Conservation (phyloP, 2,329 filamentous ascomycete species). For the Alternaria sp. region DNA sequence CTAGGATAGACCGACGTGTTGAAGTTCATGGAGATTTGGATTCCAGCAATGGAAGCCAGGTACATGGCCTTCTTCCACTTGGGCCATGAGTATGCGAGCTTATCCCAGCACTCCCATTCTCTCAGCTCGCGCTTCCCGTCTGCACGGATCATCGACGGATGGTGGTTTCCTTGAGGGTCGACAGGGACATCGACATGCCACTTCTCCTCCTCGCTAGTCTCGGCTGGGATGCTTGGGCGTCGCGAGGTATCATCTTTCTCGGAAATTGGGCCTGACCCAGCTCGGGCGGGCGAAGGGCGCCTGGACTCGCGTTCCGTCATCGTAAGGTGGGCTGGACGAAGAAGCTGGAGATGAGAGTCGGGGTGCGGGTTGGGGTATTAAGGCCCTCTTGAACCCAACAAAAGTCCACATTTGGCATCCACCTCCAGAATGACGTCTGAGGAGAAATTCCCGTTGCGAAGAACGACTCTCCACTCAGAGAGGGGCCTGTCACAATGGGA, state of each 20-base stretch:
- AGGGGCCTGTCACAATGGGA: not conserved
- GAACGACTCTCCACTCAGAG: constrained; percentile 5
- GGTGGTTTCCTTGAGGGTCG: constrained; percentile 11
- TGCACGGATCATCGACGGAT: constrained; percentile 12
- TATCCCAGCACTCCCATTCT: constrained; percentile 55
- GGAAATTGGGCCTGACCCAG: constrained; percentile 1
- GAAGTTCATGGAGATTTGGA: constrained; percentile 64
- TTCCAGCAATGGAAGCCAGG: constrained; percentile 58
- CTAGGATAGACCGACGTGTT: constrained; percentile 63
- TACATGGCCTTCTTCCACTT: constrained; percentile 59
- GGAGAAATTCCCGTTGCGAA: not conserved
- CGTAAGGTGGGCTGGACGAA: not conserved
- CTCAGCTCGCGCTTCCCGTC: constrained; percentile 29
- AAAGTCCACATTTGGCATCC: constrained; percentile 3
- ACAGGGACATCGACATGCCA: constrained; percentile 9
- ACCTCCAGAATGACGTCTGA: constrained; percentile 10
- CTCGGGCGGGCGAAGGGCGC: constrained; percentile 8
- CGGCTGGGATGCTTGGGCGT: constrained; percentile 4
- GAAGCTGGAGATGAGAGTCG: constrained; percentile 11
- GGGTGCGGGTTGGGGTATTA: constrained; percentile 4
- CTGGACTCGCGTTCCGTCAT: constrained; percentile 16
- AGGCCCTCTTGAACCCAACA: constrained; percentile 13
- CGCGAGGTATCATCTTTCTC: constrained; percentile 5
- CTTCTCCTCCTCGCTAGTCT: constrained; percentile 21
- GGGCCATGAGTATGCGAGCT: constrained; percentile 55